Percentiles rank a stretch among this genome's conserved stretches.
Conservation (phyloP, 2,329 filamentous ascomycete genomes). For the Pestalotiopsis sp. region DNA sequence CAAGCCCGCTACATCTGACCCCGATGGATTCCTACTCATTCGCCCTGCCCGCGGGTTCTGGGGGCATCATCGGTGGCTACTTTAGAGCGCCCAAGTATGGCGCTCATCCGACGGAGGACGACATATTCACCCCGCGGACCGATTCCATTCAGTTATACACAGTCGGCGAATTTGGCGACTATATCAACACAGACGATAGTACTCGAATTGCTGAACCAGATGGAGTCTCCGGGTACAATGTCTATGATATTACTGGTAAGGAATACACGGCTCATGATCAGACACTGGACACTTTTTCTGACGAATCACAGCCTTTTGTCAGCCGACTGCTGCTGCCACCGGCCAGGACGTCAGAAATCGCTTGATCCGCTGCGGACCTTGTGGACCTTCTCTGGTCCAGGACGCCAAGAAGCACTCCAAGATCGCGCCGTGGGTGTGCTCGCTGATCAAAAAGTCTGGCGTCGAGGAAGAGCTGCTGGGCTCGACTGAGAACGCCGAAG, state of each 20-base stretch:
- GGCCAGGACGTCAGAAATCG: neutral
- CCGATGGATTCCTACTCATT: neutral
- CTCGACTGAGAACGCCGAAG: neutral
- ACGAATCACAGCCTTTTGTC: constrained; percentile 4
- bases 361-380: neutral
- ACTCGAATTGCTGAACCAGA: constrained; percentile 20
- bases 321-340: neutral
- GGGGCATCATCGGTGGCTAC: neutral
- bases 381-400: constrained; percentile 1
- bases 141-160: constrained; percentile 11
- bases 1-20: neutral
- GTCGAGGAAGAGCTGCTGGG: neutral
- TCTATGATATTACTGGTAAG: constrained; percentile 13
- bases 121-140: too few relatives aligned
- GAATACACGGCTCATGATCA: neutral
- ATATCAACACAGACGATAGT: constrained; percentile 13
- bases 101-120: neutral
- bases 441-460: neutral
- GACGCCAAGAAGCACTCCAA: neutral
- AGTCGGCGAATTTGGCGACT: constrained; percentile 16
- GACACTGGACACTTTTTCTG: neutral
- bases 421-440: neutral
- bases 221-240: constrained; percentile 13
- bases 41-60: neutral
- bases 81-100: neutral